Evolutionary conservation across 306 rosid species (phyloP).

Genomic region (Dalbergia cochinchinensis): DNA sequence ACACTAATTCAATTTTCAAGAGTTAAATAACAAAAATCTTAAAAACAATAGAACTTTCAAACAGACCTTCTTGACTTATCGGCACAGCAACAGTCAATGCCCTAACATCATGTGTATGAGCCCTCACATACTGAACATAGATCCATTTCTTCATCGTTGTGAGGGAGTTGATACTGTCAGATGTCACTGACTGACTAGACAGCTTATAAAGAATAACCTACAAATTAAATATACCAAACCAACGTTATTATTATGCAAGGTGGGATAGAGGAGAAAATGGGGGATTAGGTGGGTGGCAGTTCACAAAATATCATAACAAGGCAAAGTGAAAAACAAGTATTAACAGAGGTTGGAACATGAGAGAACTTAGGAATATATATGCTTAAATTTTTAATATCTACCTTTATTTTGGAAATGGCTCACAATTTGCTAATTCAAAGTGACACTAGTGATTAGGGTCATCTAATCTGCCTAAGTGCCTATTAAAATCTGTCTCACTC

Average conservation of each 20-base stretch:
- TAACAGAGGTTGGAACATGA: neutral
- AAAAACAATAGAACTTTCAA: constrained; percentile 5
- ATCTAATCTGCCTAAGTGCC: neutral
- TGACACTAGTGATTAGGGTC: constrained; percentile 8
- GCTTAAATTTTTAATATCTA: neutral
- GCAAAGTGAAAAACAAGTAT: constrained; percentile 8
- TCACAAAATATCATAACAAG: neutral
- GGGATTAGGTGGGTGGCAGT: neutral
- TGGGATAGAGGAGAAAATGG: neutral
- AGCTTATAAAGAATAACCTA: constrained; percentile 93
- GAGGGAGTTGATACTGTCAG: constrained; percentile 50
- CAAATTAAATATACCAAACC: constrained; percentile 47
- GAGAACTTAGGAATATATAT: neutral
- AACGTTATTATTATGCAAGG: constrained; percentile 35
- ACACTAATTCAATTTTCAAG: neutral
- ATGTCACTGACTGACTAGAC: constrained; percentile 56
- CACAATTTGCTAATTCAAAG: neutral
- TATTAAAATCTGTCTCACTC: neutral
- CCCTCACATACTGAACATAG: constrained; percentile 76
- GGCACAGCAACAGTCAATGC: constrained; percentile 94
- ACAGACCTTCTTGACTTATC: constrained; percentile 80
- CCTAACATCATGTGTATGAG: constrained; percentile 88
- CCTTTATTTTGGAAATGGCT: neutral
- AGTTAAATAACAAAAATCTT: neutral
- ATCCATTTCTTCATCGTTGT: constrained; percentile 70